Percentiles rank a stretch among this genome's conserved stretches.
Conservation (phyloP, 768 basidiomycete species). For the Pisolithus microcarpus region DNA sequence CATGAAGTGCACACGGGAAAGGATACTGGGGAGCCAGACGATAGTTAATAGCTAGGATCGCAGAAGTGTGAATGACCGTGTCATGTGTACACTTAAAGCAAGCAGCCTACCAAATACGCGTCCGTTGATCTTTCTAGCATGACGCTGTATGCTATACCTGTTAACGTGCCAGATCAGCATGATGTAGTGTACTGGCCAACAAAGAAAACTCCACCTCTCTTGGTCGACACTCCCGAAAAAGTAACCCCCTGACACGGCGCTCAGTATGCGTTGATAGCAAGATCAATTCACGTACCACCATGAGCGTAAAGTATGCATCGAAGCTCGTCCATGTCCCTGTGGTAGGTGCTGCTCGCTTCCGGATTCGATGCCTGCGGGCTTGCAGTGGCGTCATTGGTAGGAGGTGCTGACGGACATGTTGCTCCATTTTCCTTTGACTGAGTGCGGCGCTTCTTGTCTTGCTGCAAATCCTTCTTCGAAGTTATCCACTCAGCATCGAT, state of each 20-base stretch:
- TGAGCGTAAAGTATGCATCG: slow-evolving; percentile 79
- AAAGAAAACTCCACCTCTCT: slow-evolving; percentile 41
- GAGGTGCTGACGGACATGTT: background rate
- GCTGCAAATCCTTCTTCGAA: slow-evolving; percentile 75
- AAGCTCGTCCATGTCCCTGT: slow-evolving; percentile 74
- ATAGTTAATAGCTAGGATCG: slow-evolving; percentile 60
- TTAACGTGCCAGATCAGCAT: background rate
- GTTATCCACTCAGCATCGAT: slow-evolving; percentile 86
- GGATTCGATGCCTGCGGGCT: slow-evolving; percentile 15
- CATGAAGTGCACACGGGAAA: slow-evolving; percentile 89
- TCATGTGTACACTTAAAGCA: background rate
- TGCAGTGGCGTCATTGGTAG: slow-evolving; percentile 11
- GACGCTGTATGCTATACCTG: slow-evolving; percentile 71
- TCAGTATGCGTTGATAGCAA: background rate
- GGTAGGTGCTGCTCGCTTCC: slow-evolving; percentile 35
- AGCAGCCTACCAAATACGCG: slow-evolving; percentile 63
- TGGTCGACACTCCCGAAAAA: slow-evolving; percentile 79
- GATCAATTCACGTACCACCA: slow-evolving; percentile 45
- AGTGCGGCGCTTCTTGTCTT: slow-evolving; percentile 50
- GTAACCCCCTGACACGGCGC: slow-evolving; percentile 53
- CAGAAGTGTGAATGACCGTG: slow-evolving; percentile 8
- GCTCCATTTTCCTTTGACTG: slow-evolving; percentile 25
- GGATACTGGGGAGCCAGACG: slow-evolving; percentile 95
- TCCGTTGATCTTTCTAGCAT: slow-evolving; percentile 89
- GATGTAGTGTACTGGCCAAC: background rate